Evolutionary conservation across 2,329 filamentous ascomycete genomes (phyloP).

Genomic region (Penicillium glabrum): DNA sequence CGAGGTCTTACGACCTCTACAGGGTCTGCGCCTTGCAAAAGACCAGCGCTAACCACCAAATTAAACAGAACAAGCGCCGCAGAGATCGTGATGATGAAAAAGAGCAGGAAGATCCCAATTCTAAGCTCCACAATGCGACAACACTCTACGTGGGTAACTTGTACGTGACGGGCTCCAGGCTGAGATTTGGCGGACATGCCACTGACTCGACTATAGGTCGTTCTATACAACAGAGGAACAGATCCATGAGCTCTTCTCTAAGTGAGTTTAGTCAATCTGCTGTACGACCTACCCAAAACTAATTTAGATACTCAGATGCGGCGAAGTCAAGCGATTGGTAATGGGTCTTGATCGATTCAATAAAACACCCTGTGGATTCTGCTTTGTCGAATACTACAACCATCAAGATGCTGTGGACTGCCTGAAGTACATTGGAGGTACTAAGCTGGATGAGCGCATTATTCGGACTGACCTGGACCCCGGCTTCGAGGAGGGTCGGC

Average conservation of each 20-base stretch:
- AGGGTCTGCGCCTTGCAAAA: neutral
- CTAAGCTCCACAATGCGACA: slow-evolving; percentile 81
- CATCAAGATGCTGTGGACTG: slow-evolving; percentile 97
- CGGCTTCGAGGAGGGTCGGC: slow-evolving; percentile 91
- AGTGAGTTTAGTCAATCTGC: slow-evolving; percentile 51
- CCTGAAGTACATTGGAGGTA: slow-evolving; percentile 97
- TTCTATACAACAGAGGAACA: slow-evolving; percentile 99
- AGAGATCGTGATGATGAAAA: slow-evolving; percentile 57
- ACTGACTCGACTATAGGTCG: slow-evolving; percentile 56
- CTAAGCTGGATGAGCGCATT: slow-evolving; percentile 95
- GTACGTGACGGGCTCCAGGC: slow-evolving; percentile 51
- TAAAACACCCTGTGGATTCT: slow-evolving; percentile 98
- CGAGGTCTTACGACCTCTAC: neutral
- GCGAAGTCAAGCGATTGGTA: slow-evolving; percentile 95
- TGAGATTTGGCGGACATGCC: slow-evolving; percentile 12
- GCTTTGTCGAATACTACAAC: slow-evolving; percentile 99
- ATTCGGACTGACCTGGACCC: slow-evolving; percentile 95
- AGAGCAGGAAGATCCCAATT: slow-evolving; percentile 63
- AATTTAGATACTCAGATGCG: slow-evolving; percentile 55
- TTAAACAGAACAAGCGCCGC: slow-evolving; percentile 66
- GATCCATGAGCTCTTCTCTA: slow-evolving; percentile 93
- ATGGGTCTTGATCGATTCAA: slow-evolving; percentile 97
- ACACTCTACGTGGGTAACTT: slow-evolving; percentile 98
- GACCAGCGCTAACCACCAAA: slow-evolving; percentile 4
- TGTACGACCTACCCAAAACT: neutral